Base-by-base conservation (phyloP, 1,284 basidiomycete genomes). In the Quambalaria eucalypti region DNA sequence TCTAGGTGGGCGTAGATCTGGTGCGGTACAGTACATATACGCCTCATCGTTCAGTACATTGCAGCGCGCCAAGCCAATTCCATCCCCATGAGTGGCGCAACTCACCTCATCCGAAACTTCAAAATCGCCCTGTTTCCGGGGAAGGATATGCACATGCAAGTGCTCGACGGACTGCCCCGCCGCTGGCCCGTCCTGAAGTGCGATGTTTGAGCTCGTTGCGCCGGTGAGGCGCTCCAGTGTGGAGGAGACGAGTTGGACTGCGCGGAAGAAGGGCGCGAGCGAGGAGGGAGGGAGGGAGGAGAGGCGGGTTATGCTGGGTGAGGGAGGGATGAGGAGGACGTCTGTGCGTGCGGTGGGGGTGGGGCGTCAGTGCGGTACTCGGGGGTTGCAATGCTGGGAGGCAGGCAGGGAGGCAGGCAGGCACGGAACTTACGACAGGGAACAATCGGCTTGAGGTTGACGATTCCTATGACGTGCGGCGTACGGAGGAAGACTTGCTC, bases 241-340 rank as follows among this genome's bases (percentile, higher is more conserved):
- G 19, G 42, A 46, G 42, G 25, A 12, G 5, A 46, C 42, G 25
- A 46, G 42, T 21, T 46, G 42, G 21, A 46, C n/a, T 46, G 42
- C 25, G 7, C 21, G n/a, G 42, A 46, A 46, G 42, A 46, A 46
- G 25, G 42, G 42, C 16, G 21, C 42, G 7, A 46, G n/a, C 4
- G 21, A 23, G 25, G 42, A 12, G 5, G 42, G 12, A 4, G 42
- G 42, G 25, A 46, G 42, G 42, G 14, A 14, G 42, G 42, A 46
- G 42, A 46, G 42, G 42, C 42, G 42, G 42, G 42, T 46, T 3
- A 46, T 46, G 42, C 4, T 7, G 7, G 42, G 42, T 23, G 42
- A 46, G 42, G 42, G 42, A 26, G 42, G 42, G 42, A 46, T 46
- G 42, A 46, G 42, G 21, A 46, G 42, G 42, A 46, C 25, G 42